Evolutionary conservation across 2,329 filamentous ascomycete genomes (phyloP).

Genomic region (Arachnomyces sp.): DNA sequence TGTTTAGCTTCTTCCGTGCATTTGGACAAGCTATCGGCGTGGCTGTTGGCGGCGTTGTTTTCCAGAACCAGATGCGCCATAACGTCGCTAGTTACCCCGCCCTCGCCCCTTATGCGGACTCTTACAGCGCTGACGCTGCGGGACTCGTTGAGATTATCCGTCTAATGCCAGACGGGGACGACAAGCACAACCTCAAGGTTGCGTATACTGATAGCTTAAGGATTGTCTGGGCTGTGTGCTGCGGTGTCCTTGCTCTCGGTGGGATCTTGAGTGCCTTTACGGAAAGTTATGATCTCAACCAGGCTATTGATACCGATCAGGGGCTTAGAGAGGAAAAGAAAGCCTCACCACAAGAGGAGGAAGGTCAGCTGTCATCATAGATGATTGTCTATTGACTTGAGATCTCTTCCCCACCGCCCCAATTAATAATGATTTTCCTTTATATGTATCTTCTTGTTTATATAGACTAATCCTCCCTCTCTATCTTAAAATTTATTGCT

Average conservation of each 20-base stretch:
- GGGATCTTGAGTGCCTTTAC: constrained; percentile 47
- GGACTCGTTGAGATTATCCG: constrained; percentile 52
- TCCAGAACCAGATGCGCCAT: constrained; percentile 55
- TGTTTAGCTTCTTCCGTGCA: constrained; percentile 59
- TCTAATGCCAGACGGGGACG: constrained; percentile 37
- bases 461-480: no score
- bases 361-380: not conserved
- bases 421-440: no score
- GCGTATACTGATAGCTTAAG: constrained; percentile 48
- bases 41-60: constrained; percentile 58
- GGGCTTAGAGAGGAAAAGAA: constrained; percentile 35
- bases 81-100: constrained; percentile 42
- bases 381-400: no score
- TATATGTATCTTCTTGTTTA: no score
- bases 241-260: constrained; percentile 43
- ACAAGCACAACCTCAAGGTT: constrained; percentile 39
- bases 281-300: constrained; percentile 42
- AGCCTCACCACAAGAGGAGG: not conserved
- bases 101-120: constrained; percentile 40
- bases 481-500: no score
- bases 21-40: constrained; percentile 60
- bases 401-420: no score
- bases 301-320: constrained; percentile 41
- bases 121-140: constrained; percentile 51
- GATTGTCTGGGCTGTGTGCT: constrained; percentile 50